Base-by-base conservation (phyloP, 2,329 filamentous ascomycete genomes). In the Pseudodiploospora longispora region DNA sequence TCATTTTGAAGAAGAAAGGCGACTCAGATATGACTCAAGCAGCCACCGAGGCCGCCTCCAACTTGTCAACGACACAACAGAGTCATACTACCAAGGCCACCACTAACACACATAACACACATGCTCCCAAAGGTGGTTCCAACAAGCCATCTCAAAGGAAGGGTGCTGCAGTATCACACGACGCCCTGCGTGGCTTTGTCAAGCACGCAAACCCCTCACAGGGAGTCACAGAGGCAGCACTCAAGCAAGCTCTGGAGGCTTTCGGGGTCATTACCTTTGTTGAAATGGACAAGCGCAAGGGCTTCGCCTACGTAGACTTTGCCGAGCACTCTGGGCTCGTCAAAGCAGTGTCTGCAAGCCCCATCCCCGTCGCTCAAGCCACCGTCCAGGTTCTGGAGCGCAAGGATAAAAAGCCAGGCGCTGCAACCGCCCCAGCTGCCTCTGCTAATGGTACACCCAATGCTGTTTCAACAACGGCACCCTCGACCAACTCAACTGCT, bases 261-360 rank as follows among this genome's bases (percentile, higher is more conserved):
- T 95, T 88, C 54, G 91, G 91, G 2, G 63, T 76, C 1, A 78
- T 96, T 38, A 78, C 78, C 1, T 84, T 80, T 52, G 87, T 95
- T 12, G 91, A 96, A 55, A 91, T 97, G 43, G 91, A 97, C 60
- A 90, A 89, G 63, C 85, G 90, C 57, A 96, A 96, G 63, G 89
- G 89, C 0, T 95, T 95, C 56, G 91, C 89, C 3, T 95, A 96
- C 60, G 83, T 95, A 34, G 87, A 95, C 50, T 97, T 96, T 66
- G 76, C 78, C 7, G 82, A 88, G 27, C 75, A 83, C 1, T 80
- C 82, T 6, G 75, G 77, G 7, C 71, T 97, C 28, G 78, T 78
- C 55, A 88, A 86, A 57, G 91, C 91, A 5, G 81, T 95, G 58
- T 76, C 80, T 10, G 86, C 85, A 9, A 94, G 88, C 57, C 87